These are phyloP conservation scores for Nothophaeocryptopus gaeumannii DNA, from an alignment of 2,329 filamentous ascomycete species.

Conservation along the genomic window DNA sequence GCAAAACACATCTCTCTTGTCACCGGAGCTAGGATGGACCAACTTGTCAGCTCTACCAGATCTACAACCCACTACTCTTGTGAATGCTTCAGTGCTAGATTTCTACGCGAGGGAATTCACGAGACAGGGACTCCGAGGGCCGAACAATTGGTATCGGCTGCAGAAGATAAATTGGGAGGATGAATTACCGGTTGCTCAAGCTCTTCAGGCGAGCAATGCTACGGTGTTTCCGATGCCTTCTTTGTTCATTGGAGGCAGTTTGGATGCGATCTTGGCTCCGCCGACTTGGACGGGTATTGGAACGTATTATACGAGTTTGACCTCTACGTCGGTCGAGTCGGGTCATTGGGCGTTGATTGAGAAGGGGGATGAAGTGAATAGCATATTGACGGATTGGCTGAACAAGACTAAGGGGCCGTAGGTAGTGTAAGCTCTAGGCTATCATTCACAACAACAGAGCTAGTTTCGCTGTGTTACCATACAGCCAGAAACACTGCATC, in stretches of 20 bases:
- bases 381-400: not conserved
- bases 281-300: not conserved
- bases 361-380: not conserved
- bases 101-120: not conserved
- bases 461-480: too few relatives aligned
- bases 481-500: too few relatives aligned
- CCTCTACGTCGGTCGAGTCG: not conserved
- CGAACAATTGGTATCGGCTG: constrained; percentile 4
- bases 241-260: not conserved
- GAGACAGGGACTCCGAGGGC: constrained; percentile 1
- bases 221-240: not conserved
- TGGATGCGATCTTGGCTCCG: not conserved
- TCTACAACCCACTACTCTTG: not conserved
- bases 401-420: not conserved
- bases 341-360: not conserved
- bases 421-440: too few relatives aligned
- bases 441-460: too few relatives aligned
- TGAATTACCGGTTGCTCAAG: not conserved
- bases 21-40: not conserved
- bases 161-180: constrained; percentile 4
- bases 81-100: not conserved
- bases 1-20: not conserved
- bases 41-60: not conserved
- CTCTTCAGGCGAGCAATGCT: not conserved
- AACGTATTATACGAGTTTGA: not conserved